A percentile compares a stretch with the other conserved stretches of the same genome.
phyloP scores from a whole-genome alignment of 2,329 filamentous ascomycete genomes.

The Colletotrichum camelliae region DNA sequence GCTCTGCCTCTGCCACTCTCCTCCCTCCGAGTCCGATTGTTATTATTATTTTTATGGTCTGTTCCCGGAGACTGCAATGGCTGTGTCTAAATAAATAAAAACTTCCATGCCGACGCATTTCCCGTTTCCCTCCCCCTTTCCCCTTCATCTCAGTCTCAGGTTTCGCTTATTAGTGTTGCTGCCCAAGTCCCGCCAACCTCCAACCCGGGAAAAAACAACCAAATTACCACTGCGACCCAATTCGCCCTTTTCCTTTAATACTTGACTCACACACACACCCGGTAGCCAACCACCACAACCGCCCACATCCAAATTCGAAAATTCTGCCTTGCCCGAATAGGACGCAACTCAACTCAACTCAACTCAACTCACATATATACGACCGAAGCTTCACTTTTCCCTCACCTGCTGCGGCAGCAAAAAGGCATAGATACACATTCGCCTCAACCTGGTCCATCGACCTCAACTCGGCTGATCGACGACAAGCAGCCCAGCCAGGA shows the following conservation, averaged over 20 bases:
- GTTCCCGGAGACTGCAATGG: conserved; percentile 5
- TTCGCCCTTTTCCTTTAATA: conserved; percentile 19
- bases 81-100: conserved; percentile 22
- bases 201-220: neutral
- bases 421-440: neutral
- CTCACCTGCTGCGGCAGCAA: neutral
- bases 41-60: neutral
- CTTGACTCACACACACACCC: conserved; percentile 20
- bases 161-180: conserved; percentile 1
- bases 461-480: conserved; percentile 3
- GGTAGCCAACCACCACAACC: conserved; percentile 9
- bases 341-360: neutral
- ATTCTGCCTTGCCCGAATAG: neutral
- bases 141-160: neutral
- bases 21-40: neutral
- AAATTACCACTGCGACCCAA: conserved; percentile 11
- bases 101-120: conserved; percentile 3
- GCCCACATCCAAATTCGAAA: conserved; percentile 12
- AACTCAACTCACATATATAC: neutral
- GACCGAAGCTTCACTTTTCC: neutral
- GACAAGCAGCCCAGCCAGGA: neutral
- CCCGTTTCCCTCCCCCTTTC: neutral
- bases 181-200: neutral
- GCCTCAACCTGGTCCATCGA: neutral
- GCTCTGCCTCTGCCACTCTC: neutral